Conservation (phyloP, 768 basidiomycete genomes). For the Suillus subluteus region DNA sequence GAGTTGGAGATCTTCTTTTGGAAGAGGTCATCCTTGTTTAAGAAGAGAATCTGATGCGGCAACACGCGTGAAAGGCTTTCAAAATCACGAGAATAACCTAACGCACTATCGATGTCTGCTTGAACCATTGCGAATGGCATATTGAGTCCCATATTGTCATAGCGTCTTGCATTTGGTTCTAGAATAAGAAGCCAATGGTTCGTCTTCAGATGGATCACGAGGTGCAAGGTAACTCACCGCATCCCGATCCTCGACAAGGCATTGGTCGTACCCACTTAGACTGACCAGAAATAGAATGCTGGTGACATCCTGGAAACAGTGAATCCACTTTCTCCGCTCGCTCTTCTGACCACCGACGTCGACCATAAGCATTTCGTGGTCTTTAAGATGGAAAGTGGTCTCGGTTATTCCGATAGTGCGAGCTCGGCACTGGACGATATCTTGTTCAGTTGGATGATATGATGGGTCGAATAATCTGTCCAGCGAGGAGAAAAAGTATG, state of each 20-base stretch:
- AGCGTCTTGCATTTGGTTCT: slow-evolving; percentile 99
- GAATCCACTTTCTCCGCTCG: slow-evolving; percentile 92
- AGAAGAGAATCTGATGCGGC: slow-evolving; percentile 75
- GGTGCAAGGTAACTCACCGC: slow-evolving; percentile 56
- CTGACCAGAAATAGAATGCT: slow-evolving; percentile 91
- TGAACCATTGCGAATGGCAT: slow-evolving; percentile 98
- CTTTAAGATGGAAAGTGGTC: slow-evolving; percentile 78
- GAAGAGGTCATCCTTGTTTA: slow-evolving; percentile 96
- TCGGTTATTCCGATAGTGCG: slow-evolving; percentile 92
- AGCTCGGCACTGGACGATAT: slow-evolving; percentile 84
- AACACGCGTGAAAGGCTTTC: slow-evolving; percentile 10
- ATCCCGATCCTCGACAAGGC: slow-evolving; percentile 90
- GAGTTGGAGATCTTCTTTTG: slow-evolving; percentile 80
- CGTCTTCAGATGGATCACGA: slow-evolving; percentile 9
- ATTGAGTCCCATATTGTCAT: slow-evolving; percentile 99
- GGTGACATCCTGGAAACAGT: slow-evolving; percentile 94
- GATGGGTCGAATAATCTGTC: slow-evolving; percentile 76
- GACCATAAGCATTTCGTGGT: slow-evolving; percentile 89
- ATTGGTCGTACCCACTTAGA: slow-evolving; percentile 92
- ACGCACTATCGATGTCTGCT: slow-evolving; percentile 87
- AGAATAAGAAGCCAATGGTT: slow-evolving; percentile 5
- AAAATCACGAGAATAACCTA: slow-evolving; percentile 1
- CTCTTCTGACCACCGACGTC: slow-evolving; percentile 95
- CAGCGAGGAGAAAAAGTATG: slow-evolving; percentile 79
- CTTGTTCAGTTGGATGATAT: slow-evolving; percentile 81